Percentiles rank a stretch among this genome's conserved stretches.
phyloP scores from a whole-genome alignment of 805 yeast genomes.

The Naumovozyma castellii region DNA sequence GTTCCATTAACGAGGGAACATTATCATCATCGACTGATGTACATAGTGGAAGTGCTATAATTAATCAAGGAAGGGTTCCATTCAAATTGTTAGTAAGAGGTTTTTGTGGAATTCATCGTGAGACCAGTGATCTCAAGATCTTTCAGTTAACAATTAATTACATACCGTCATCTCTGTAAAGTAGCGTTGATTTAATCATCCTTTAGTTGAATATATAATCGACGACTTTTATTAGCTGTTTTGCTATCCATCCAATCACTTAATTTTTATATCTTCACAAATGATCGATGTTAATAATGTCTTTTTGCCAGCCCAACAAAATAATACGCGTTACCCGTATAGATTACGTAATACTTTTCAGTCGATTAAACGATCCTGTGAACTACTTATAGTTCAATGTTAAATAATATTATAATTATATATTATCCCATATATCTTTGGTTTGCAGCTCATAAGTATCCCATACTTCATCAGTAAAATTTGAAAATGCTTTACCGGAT shows the following conservation, averaged over 20 bases:
- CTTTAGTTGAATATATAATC: no score
- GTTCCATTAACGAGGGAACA: constrained; percentile 52
- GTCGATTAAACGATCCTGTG: no score
- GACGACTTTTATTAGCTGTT: no score
- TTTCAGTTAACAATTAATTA: neutral
- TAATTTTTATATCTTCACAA: no score
- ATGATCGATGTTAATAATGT: no score
- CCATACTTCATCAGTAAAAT: constrained; percentile 11
- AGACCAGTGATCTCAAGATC: neutral
- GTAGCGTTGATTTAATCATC: constrained; percentile 61
- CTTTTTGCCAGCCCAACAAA: neutral
- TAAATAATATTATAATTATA: no score
- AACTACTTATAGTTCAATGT: no score
- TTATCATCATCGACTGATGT: constrained; percentile 83
- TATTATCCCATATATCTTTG: constrained; percentile 7
- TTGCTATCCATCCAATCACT: no score
- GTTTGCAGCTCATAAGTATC: constrained; percentile 13
- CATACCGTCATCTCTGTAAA: constrained; percentile 52
- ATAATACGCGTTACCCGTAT: neutral
- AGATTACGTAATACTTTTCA: neutral
- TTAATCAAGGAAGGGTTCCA: neutral
- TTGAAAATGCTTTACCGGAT: constrained; percentile 6
- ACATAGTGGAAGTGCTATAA: constrained; percentile 64
- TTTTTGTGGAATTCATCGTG: neutral
- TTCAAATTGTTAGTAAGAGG: constrained; percentile 24